A percentile compares a stretch with the other conserved stretches of the same genome.
phyloP scores from a whole-genome alignment of 148 eudicot genomes.

The Heliamphora exappendiculata region DNA sequence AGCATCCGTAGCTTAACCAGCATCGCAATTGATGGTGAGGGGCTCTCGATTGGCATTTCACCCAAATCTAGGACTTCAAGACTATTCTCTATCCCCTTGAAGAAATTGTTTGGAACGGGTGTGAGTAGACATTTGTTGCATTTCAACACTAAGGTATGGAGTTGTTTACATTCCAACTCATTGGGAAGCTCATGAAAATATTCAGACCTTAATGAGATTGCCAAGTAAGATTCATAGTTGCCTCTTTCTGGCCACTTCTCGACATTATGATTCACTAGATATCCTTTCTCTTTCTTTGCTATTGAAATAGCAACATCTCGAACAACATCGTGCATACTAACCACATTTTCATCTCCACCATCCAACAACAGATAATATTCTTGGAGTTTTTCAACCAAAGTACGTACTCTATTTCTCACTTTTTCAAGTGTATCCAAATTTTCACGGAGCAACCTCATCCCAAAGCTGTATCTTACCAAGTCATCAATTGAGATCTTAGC shows the following conservation, averaged over 20 bases:
- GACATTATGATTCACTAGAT: neutral
- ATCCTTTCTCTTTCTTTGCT: neutral
- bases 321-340: conserved; percentile 10
- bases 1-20: neutral
- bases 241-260: neutral
- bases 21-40: neutral
- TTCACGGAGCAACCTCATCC: neutral
- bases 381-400: neutral
- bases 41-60: neutral
- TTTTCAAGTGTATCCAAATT: neutral
- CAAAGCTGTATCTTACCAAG: neutral
- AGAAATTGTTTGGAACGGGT: neutral
- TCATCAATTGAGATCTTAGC: conserved; percentile 3
- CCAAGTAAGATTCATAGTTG: neutral
- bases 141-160: neutral
- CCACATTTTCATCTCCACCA: neutral
- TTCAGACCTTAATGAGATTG: neutral
- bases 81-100: neutral
- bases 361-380: neutral
- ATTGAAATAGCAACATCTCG: conserved; percentile 7
- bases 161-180: neutral
- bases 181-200: neutral
- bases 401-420: neutral
- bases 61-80: neutral
- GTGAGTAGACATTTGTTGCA: neutral